Base-by-base conservation (phyloP, 1,139 yeast genomes). In the Hansenula lynferdii region DNA sequence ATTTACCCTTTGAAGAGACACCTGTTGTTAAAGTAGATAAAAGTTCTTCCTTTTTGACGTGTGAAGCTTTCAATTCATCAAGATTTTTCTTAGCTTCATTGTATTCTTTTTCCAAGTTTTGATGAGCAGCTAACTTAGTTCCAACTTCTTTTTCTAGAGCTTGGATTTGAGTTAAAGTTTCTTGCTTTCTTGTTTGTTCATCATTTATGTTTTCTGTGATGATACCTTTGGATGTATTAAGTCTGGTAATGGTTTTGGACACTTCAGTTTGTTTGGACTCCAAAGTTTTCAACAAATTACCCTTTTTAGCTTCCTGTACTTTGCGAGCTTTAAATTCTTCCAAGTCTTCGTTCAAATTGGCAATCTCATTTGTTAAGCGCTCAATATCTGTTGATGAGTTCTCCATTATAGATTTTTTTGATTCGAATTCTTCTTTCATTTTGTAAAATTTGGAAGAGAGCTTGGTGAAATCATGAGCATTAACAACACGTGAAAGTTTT, bases 21-120 rank as follows among this genome's bases (percentile, higher is more conserved):
- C 98, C 98, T 0, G 97, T 90, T 1, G 92, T 80, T 30, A 94
- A 68, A 0, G 95, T 80, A 6, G 95, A 81, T 14, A 87, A 64
- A 17, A 90, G 68, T 47, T 90, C 97, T 53, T 87, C 95, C 49
- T 85, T 85, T 44, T 69, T 73, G 26, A 69, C 67, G 42, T 74
- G 70, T n/a, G 70, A 69, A 7, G 65, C 66, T 44, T 77, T 80
- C 41, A 78, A 53, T 3, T 58, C 54, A 5, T 60, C 62, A 9
- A 83, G 61, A 29, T 65, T 57, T 1, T 57, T 56, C 38, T 75
- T 77, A 10, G 79, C 62, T 0, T 50, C 49, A 3, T 67, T 65
- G 50, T 75, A 80, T 10, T 69, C 65, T 8, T 56, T 50, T 35
- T 68, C 66, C 18, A 68, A 55, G 11, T 49, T 47, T 19, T 56